Evolutionary conservation across 768 basidiomycete species (phyloP), one percentile per base, ranked within the genome.

Genomic region (Mycena floridula): DNA sequence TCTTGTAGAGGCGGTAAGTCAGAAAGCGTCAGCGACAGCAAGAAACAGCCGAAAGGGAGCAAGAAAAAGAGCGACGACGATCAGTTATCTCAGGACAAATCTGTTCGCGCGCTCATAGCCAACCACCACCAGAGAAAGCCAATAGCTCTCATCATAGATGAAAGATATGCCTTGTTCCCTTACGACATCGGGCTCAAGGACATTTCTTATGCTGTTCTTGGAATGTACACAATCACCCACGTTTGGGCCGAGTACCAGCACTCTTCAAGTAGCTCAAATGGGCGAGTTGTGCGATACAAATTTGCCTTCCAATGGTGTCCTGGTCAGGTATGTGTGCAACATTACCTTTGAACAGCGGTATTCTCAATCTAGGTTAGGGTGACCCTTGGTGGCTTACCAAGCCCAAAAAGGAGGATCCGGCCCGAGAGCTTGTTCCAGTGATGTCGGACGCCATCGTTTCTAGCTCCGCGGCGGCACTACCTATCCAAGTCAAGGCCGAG

Each of bases 261-360:
- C 40, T 38, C 11, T 52, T 51, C 50, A 20, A 43, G 50, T 8
- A 79, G 76, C 47, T 61, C 65, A 15, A 59, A 53, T 25, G 74
- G 76, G 9, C 65, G 62, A n/a, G 77, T 86, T n/a, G 72, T 87
- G 11, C 70, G 88, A 6, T 87, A 79, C 58, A 91, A 90, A 58
- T 89, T 91, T 53, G 81, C 82, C 4, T 91, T 91, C 51, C 82
- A 84, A 52, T 91, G 88, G 87, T 87, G 85, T 50, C 75, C 81
- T 48, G 74, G 69, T 35, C 89, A 90, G 65, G 85, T 61, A 51
- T 42, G 53, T 24, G 18, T 27, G 40, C 12, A 24, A 24, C n/a
- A n/a, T n/a, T n/a, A n/a, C n/a, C n/a, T n/a, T n/a, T n/a, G n/a
- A n/a, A n/a, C n/a, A n/a, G n/a, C n/a, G n/a, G n/a, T n/a, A n/a